phyloP scores from a whole-genome alignment of 805 yeast genomes.

The Lipomyces chichibuensis region DNA sequence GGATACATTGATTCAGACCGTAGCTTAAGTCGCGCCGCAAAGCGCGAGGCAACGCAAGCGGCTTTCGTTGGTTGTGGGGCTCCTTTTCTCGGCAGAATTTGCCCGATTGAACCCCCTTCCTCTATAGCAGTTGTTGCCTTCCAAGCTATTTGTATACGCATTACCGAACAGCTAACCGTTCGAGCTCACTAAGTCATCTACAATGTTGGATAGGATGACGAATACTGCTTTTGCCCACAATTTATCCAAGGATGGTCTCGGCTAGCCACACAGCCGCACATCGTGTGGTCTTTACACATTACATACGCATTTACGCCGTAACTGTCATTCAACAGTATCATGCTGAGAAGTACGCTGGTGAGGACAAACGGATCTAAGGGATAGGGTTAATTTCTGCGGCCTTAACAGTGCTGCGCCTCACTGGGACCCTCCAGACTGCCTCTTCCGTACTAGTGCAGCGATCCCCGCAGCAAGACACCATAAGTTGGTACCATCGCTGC shows the following conservation, averaged over 20 bases:
- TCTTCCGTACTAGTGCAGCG: not conserved
- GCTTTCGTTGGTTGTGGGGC: not conserved
- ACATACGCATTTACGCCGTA: not conserved
- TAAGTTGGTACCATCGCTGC: not conserved
- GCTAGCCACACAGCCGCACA: conserved; percentile 4
- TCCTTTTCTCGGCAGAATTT: no score
- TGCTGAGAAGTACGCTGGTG: conserved; percentile 1
- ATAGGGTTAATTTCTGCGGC: not conserved
- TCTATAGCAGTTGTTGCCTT: no score
- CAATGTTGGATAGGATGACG: no score
- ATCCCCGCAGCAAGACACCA: not conserved
- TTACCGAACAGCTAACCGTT: no score
- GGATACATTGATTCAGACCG: not conserved
- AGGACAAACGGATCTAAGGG: not conserved
- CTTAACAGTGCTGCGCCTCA: conserved; percentile 4
- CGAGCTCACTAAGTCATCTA: no score
- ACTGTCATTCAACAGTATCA: not conserved
- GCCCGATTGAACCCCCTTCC: no score
- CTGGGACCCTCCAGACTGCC: not conserved
- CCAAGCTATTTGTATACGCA: no score
- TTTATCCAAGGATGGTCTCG: not conserved
- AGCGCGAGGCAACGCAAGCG: not conserved
- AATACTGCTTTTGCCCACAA: no score
- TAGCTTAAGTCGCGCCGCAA: not conserved
- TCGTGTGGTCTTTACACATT: not conserved